A percentile compares a stretch with the other conserved stretches of the same genome.
These are phyloP conservation scores for Amanita rimosa DNA, from an alignment of 768 basidiomycete species.

Conservation along the genomic window DNA sequence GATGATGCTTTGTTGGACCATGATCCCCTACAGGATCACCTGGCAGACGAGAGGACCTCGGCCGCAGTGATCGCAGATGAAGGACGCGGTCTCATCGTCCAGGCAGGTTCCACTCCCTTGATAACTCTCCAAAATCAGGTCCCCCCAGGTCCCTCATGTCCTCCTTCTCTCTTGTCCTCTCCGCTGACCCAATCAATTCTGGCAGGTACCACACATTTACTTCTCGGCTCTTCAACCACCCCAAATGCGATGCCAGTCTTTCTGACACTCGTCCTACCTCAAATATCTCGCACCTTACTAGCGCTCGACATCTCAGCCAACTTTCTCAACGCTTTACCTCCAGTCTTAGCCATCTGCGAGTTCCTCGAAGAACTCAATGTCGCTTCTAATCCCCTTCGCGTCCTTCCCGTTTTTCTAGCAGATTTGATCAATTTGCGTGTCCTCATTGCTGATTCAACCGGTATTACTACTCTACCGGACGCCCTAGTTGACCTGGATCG, in stretches of 20 bases:
- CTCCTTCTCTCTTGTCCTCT: slow-evolving; percentile 7
- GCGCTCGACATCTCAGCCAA: slow-evolving; percentile 92
- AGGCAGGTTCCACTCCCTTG: slow-evolving; percentile 52
- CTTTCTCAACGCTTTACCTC: slow-evolving; percentile 74
- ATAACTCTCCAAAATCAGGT: slow-evolving; percentile 41
- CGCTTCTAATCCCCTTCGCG: slow-evolving; percentile 80
- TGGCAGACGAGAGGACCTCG: slow-evolving; percentile 61
- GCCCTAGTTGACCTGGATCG: slow-evolving; percentile 62
- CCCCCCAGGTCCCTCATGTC: slow-evolving; percentile 49
- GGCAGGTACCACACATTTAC: slow-evolving; percentile 86
- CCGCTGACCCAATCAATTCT: slow-evolving; percentile 6
- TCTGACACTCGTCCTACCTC: slow-evolving; percentile 57
- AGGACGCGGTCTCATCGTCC: slow-evolving; percentile 75
- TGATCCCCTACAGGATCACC: slow-evolving; percentile 26
- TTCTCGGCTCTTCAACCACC: slow-evolving; percentile 72
- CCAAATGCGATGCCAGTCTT: slow-evolving; percentile 73
- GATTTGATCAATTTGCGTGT: slow-evolving; percentile 71
- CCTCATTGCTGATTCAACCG: slow-evolving; percentile 87
- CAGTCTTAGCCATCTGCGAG: slow-evolving; percentile 67
- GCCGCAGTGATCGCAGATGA: slow-evolving; percentile 75
- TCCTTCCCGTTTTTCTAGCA: slow-evolving; percentile 84
- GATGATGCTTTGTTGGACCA: slow-evolving; percentile 31
- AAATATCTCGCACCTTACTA: slow-evolving; percentile 68
- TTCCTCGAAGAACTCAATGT: slow-evolving; percentile 90
- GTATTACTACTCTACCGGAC: slow-evolving; percentile 65